Evolutionary conservation across 306 rosid species (phyloP).

Genomic region (Cucurbita maxima): DNA sequence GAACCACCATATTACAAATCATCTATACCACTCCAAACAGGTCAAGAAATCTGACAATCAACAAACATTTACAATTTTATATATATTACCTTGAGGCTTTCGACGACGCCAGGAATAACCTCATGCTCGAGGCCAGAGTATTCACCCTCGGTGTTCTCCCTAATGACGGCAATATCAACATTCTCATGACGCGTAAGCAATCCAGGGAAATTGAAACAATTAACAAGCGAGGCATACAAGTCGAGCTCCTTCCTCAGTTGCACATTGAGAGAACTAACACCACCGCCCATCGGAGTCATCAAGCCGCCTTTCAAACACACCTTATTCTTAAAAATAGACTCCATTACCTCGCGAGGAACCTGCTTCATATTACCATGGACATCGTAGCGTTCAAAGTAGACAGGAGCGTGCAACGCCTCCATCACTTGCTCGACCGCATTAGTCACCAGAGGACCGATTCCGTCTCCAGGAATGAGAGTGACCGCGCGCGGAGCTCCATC

Average conservation of each 20-base stretch:
- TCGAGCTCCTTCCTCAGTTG: slow-evolving; percentile 82
- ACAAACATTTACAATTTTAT: neutral
- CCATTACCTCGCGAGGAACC: slow-evolving; percentile 39
- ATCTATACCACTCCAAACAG: too few species aligned
- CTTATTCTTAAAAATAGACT: slow-evolving; percentile 69
- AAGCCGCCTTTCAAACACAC: slow-evolving; percentile 75
- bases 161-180: slow-evolving; percentile 73
- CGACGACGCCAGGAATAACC: slow-evolving; percentile 93
- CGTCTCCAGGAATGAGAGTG: slow-evolving; percentile 78
- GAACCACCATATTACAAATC: neutral
- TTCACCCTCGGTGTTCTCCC: slow-evolving; percentile 94
- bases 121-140: slow-evolving; percentile 93
- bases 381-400: slow-evolving; percentile 66
- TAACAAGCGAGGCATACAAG: slow-evolving; percentile 64
- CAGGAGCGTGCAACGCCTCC: slow-evolving; percentile 92
- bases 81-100: slow-evolving; percentile 68
- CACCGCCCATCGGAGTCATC: slow-evolving; percentile 83
- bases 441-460: slow-evolving; percentile 73
- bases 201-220: slow-evolving; percentile 54
- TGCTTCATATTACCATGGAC: slow-evolving; percentile 63
- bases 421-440: slow-evolving; percentile 79
- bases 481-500: slow-evolving; percentile 25
- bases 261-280: slow-evolving; percentile 62
- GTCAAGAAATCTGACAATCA: too few species aligned
- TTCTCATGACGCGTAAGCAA: slow-evolving; percentile 63